phyloP scores from a whole-genome alignment of 352 stramenopile species.

The Pythium grandisporangium region DNA sequence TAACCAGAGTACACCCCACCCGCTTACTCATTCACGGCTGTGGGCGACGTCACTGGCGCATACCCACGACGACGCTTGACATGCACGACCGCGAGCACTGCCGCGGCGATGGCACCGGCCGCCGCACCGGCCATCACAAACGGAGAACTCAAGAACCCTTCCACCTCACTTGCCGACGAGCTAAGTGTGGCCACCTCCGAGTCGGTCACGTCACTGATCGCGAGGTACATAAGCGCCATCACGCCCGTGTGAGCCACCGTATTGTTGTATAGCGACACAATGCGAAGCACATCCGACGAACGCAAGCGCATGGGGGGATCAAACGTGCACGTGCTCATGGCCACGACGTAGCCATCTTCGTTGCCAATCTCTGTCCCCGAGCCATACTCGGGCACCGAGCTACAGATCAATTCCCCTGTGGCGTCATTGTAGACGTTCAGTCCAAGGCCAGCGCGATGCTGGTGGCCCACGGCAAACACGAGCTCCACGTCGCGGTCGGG shows the following conservation, averaged over 20 bases:
- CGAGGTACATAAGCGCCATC: conserved; percentile 77
- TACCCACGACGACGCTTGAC: conserved; percentile 48
- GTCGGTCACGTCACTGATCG: conserved; percentile 42
- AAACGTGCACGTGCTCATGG: conserved; percentile 74
- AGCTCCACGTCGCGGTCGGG: conserved; percentile 56
- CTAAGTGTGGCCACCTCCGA: too few species aligned
- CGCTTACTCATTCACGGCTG: too few species aligned
- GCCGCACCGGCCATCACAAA: too few species aligned
- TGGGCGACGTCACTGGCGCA: conserved; percentile 18
- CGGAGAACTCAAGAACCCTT: too few species aligned
- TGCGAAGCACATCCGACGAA: conserved; percentile 54
- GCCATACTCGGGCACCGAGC: conserved; percentile 55
- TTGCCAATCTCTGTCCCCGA: conserved; percentile 45
- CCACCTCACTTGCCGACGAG: too few species aligned
- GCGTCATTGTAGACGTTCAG: conserved; percentile 68
- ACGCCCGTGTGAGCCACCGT: conserved; percentile 62
- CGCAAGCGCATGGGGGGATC: conserved; percentile 59
- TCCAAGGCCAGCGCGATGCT: conserved; percentile 61
- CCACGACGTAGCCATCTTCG: conserved; percentile 56
- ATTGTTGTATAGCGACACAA: conserved; percentile 80
- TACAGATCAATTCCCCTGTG: conserved; percentile 57
- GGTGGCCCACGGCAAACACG: conserved; percentile 70
- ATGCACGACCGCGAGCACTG: conserved; percentile 17
- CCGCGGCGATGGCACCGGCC: conserved; percentile 13
- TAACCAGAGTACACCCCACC: too few species aligned